Evolutionary conservation across 495 filamentous ascomycete species (phyloP), one percentile per base, ranked within the genome.

Genomic region (Xylaria longipes): DNA sequence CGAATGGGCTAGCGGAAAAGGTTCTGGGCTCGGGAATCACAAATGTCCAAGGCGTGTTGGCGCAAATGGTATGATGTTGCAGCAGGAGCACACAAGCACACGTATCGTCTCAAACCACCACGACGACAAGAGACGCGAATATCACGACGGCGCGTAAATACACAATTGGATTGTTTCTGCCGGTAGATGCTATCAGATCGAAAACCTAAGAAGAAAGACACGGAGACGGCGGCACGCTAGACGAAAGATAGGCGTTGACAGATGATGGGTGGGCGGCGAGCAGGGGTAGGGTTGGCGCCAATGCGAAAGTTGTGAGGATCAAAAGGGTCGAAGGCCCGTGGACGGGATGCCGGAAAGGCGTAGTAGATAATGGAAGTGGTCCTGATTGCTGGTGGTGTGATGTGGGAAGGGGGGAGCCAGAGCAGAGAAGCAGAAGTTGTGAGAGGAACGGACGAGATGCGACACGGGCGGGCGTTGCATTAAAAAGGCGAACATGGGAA

Each of bases 401-500:
- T 71, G 68, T 65, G 71, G 41, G 33, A 57, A 25, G 52, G 45
- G 29, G 22, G 17, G 33, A n/a, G 43, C 70, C 69, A 65, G 73
- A 62, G 61, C 64, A 68, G 72, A 64, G 54, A 22, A 68, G 37
- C 57, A 67, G 52, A 37, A 58, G 65, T 71, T 75, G 64, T 60
- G 57, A 63, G 69, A 71, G 75, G 75, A 73, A 71, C 65, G 71
- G 68, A 65, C 56, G 67, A 70, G 71, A 74, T 73, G 68, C 70
- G 66, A 70, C 70, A 74, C 72, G 73, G 69, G 69, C 69, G 62
- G 61, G 52, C 61, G 69, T 71, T 43, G 69, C 69, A 71, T 79
- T 79, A 75, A 77, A 75, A 77, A 48, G 69, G n/a, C 71, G 71
- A 78, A 74, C 71, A 79, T 79, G 77, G 77, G 77, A 79, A 79